A percentile compares a stretch with the other conserved stretches of the same genome.
Conservation (phyloP, 768 basidiomycete genomes). For the Kwoniella bestiolae region DNA sequence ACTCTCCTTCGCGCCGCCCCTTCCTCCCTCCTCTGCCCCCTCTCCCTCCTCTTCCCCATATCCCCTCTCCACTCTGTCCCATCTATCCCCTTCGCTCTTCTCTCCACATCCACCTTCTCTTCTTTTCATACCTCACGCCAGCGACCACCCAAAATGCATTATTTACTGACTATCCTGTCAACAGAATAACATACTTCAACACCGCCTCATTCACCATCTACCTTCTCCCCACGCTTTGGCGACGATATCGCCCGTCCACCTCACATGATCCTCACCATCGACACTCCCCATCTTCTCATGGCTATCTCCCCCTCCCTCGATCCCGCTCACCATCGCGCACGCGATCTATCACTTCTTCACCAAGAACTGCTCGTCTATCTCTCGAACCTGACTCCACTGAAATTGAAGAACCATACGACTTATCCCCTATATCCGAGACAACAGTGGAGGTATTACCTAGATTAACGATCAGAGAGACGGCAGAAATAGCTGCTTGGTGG, state of each 20-base stretch:
- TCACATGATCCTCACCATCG: conserved; percentile 1
- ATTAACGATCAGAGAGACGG: conserved; percentile 72
- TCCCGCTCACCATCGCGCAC: conserved; percentile 1
- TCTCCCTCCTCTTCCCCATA: too few species aligned
- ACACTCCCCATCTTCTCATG: conserved; percentile 7
- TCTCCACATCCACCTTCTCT: too few species aligned
- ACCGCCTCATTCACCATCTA: conserved; percentile 87
- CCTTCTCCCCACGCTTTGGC: conserved; percentile 68
- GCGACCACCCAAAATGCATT: too few species aligned
- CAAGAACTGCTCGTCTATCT: conserved; percentile 6
- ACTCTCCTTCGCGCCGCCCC: not conserved
- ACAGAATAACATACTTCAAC: conserved; percentile 83
- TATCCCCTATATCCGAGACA: not conserved
- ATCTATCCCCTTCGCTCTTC: too few species aligned
- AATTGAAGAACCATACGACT: not conserved
- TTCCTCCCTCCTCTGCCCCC: too few species aligned
- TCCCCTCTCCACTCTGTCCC: too few species aligned
- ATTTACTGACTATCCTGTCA: not conserved
- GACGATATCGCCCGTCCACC: conserved; percentile 44
- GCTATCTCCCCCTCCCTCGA: conserved; percentile 15
- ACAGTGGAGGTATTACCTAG: conserved; percentile 53
- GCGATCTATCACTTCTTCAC: conserved; percentile 14
- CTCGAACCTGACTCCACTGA: not conserved
- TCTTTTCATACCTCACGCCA: too few species aligned
- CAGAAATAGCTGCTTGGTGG: conserved; percentile 75